A percentile compares a stretch with the other conserved stretches of the same genome.
These are phyloP conservation scores for Pouteria campechiana DNA, from an alignment of 179 eudicot species.

Conservation along the genomic window DNA sequence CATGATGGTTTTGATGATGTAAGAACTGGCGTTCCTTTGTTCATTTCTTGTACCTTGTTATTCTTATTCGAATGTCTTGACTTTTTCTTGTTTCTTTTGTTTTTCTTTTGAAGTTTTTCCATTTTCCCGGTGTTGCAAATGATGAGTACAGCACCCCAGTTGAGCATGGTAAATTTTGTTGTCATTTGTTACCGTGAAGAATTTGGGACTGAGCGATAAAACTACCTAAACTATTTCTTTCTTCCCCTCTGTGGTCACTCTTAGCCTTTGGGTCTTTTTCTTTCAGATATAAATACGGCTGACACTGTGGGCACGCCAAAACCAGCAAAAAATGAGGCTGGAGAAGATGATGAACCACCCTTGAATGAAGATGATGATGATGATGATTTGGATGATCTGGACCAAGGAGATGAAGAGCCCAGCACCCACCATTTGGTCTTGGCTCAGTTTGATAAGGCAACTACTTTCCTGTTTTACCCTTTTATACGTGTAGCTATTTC, in stretches of 20 bases:
- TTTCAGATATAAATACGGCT: too few relatives aligned
- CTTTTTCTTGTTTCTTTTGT: slow-evolving; percentile 6
- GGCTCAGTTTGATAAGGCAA: slow-evolving; percentile 97
- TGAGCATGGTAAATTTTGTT: slow-evolving; percentile 46
- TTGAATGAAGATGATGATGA: slow-evolving; percentile 92
- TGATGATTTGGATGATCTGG: slow-evolving; percentile 80
- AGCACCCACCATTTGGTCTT: slow-evolving; percentile 82
- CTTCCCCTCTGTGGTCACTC: slow-evolving; percentile 43
- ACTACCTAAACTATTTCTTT: not conserved
- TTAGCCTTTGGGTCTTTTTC: too few relatives aligned
- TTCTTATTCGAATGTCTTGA: too few relatives aligned
- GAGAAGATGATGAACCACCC: slow-evolving; percentile 81
- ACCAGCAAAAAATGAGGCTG: slow-evolving; percentile 58
- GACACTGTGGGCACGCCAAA: too few relatives aligned
- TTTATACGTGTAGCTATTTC: not conserved
- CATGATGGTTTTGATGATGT: too few relatives aligned
- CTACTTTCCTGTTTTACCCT: not conserved
- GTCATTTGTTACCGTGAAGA: slow-evolving; percentile 2
- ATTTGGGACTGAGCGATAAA: too few relatives aligned
- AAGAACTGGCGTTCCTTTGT: too few relatives aligned
- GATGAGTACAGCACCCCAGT: slow-evolving; percentile 97
- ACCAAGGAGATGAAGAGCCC: slow-evolving; percentile 78
- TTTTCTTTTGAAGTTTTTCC: slow-evolving; percentile 58
- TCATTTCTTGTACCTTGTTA: too few relatives aligned
- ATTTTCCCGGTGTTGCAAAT: slow-evolving; percentile 76